A percentile compares a stretch with the other conserved stretches of the same genome.
These are phyloP conservation scores for Leishmania gerbilli DNA, from an alignment of 208 protist species.

Conservation along the genomic window DNA sequence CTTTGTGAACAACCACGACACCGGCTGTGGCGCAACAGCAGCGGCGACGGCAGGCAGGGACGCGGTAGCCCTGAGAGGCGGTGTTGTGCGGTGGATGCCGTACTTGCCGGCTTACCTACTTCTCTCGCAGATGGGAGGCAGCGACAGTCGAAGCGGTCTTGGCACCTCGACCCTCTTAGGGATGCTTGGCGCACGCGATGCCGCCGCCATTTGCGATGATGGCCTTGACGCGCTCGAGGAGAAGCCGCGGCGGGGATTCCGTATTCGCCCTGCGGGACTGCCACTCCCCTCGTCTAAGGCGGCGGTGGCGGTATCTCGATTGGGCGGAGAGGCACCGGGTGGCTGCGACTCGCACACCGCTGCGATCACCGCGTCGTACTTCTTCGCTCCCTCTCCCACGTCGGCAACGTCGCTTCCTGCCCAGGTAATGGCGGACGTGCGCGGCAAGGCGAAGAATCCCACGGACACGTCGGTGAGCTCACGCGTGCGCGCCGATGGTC, in stretches of 20 bases:
- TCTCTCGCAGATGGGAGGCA: conserved; percentile 1
- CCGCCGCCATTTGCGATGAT: background rate
- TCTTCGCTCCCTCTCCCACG: background rate
- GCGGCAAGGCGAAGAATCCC: background rate
- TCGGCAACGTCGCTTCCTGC: background rate
- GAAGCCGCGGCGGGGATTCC: conserved; percentile 9
- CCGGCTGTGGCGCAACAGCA: background rate
- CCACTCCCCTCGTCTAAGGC: background rate
- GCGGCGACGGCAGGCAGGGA: background rate
- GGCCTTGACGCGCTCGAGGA: conserved; percentile 16
- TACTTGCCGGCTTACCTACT: conserved; percentile 9
- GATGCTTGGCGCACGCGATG: background rate
- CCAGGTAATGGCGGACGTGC: background rate
- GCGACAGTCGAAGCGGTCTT: background rate
- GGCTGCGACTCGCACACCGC: background rate
- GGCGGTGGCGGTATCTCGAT: background rate
- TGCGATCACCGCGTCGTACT: background rate
- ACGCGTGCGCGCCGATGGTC: background rate
- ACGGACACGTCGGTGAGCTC: background rate
- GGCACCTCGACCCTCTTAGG: background rate
- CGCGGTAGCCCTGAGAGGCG: background rate
- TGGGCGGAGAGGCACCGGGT: background rate
- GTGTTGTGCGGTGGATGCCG: conserved; percentile 8
- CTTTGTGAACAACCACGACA: conserved; percentile 24
- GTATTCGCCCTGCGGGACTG: conserved; percentile 2